Conservation (phyloP, 2,329 filamentous ascomycete species). For the Trichoderma asperellum region DNA sequence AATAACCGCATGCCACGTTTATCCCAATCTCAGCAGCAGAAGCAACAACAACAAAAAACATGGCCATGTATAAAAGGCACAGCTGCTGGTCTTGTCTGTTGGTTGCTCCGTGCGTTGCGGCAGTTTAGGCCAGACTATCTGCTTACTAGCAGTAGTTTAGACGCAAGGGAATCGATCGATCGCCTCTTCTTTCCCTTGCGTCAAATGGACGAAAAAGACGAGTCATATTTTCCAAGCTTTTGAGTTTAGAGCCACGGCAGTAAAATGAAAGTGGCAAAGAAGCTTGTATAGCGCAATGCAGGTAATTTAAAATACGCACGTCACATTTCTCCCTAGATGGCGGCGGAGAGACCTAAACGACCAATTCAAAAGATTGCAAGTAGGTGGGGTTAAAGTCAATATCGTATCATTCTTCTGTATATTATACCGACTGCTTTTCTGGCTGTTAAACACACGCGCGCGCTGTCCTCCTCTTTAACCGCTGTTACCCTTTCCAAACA, state of each 20-base stretch:
- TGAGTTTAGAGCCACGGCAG: not conserved
- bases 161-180: not conserved
- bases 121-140: not conserved
- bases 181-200: constrained; percentile 1
- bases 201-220: not conserved
- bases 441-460: not conserved
- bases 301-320: not conserved
- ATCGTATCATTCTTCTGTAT: not conserved
- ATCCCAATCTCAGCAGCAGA: not conserved
- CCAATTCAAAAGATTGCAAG: not conserved
- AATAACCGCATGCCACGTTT: not conserved
- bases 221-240: not conserved
- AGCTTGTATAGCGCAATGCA: constrained; percentile 6
- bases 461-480: constrained; percentile 2
- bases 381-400: not conserved
- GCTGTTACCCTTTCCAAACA: not conserved
- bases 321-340: not conserved
- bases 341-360: not conserved
- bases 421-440: not conserved
- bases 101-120: not conserved
- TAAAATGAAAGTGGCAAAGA: not conserved
- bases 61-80: not conserved
- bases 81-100: not conserved
- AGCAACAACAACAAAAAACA: not conserved
- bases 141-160: not conserved